Percentiles rank a stretch among this genome's conserved stretches.
Conservation (phyloP, 129 eudicot species). For the Kitagawia praeruptora region DNA sequence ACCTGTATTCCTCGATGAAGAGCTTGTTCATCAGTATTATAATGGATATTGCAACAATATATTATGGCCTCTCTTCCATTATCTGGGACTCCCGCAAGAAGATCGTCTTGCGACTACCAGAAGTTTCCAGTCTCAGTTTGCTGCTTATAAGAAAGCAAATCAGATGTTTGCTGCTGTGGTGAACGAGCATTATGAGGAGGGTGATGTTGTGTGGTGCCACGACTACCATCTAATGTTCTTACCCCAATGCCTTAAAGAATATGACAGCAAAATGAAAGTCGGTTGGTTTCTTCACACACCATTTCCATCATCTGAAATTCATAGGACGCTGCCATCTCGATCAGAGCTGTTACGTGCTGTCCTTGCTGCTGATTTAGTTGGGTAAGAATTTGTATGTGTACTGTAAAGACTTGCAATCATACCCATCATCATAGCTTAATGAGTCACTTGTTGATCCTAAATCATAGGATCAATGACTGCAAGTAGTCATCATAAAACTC, state of each 20-base stretch:
- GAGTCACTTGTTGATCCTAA: background rate
- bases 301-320: conserved; percentile 94
- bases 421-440: background rate
- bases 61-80: conserved; percentile 94
- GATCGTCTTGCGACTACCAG: conserved; percentile 86
- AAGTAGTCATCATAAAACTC: background rate
- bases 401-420: background rate
- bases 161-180: conserved; percentile 98
- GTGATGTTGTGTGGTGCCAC: conserved; percentile 98
- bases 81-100: conserved; percentile 93
- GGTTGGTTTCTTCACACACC: conserved; percentile 99
- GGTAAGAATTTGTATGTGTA: conserved; percentile 32
- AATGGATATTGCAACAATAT: conserved; percentile 96
- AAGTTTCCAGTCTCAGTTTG: conserved; percentile 93
- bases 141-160: conserved; percentile 88
- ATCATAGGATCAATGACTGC: background rate
- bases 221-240: conserved; percentile 98
- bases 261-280: conserved; percentile 84
- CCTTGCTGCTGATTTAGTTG: conserved; percentile 95
- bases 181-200: conserved; percentile 73
- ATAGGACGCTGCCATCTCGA: conserved; percentile 93
- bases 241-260: conserved; percentile 68
- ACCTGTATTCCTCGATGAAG: conserved; percentile 90
- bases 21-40: conserved; percentile 78
- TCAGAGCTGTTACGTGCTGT: conserved; percentile 83